Conservation (phyloP, 306 rosid genomes). For the Rubus idaeus region DNA sequence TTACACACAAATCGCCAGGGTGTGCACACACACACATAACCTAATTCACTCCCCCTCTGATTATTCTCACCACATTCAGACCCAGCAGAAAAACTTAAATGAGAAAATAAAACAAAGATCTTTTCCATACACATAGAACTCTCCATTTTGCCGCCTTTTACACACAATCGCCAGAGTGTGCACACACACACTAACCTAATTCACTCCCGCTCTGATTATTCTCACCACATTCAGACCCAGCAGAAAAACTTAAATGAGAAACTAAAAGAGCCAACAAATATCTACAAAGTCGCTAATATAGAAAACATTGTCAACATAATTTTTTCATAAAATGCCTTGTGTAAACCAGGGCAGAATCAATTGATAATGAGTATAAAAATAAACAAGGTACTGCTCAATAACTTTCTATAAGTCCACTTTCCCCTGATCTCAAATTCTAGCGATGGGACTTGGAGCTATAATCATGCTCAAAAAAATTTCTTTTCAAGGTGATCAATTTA, state of each 20-base stretch:
- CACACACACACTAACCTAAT: not conserved
- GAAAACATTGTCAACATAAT: not conserved
- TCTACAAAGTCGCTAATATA: not conserved
- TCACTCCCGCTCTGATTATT: not conserved
- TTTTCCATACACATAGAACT: not conserved
- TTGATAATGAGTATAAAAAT: not conserved
- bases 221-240: slow-evolving; percentile 7
- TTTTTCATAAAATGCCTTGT: not conserved
- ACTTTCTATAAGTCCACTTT: not conserved
- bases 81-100: slow-evolving; percentile 8
- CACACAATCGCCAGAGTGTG: not conserved
- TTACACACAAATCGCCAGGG: not conserved
- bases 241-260: not conserved
- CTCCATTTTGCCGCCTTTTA: not conserved
- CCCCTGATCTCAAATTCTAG: not conserved
- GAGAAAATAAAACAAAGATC: not conserved
- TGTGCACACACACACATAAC: not conserved
- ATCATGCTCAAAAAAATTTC: not conserved
- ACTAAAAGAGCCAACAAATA: not conserved
- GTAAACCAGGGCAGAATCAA: not conserved
- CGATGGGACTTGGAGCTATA: not conserved
- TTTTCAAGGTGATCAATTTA: not conserved
- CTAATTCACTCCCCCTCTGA: not conserved
- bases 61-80: slow-evolving; percentile 1
- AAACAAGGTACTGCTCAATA: not conserved